Base-by-base conservation (phyloP, 495 filamentous ascomycete species). In the Aspergillus hancockii region DNA sequence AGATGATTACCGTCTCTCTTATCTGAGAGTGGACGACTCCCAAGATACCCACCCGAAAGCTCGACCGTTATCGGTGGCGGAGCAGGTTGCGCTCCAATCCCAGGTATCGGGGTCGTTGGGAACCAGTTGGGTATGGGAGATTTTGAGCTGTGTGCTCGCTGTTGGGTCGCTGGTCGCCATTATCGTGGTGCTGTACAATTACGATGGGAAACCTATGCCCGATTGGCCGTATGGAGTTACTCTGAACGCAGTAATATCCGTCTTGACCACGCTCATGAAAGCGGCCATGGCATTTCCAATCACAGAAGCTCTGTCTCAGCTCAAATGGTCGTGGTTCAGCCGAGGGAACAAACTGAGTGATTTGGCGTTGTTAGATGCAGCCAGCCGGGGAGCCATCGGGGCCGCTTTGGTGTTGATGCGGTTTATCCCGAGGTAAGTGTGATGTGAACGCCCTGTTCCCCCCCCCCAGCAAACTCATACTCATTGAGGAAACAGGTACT, bases 241-340 rank as follows among this genome's bases (percentile, higher is more conserved):
- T 0, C 71, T 81, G 41, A 82, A 81, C 62, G 68, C 79, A 1
- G 54, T 82, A 23, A 50, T 83, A 0, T 79, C 78, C 0, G 66
- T 82, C 5, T 57, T 82, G 18, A 69, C 65, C 10, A 77, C 78
- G 2, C 61, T 79, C 13, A 74, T 75, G 58, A 77, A 77, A 52
- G 68, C 73, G 7, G 72, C 78, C 8, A 68, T 82, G 64, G 61
- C 69, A 1, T 70, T 76, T 18, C 66, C 73, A 10, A 56, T 81
- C 53, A 69, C 65, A 3, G 73, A 77, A 52, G 72, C 67, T 9
- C 49, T 83, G 19, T 68, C 69, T 1, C 79, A 81, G 61, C 67
- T 81, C 8, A 83, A 81, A 59, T 81, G 78, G 78, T 76, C 75
- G 22, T 80, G 75, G 72, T 80, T 80, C 57, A 69, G 71, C 8